phyloP scores from a whole-genome alignment of 1,284 basidiomycete species.

The Ceratobasidium sp. region DNA sequence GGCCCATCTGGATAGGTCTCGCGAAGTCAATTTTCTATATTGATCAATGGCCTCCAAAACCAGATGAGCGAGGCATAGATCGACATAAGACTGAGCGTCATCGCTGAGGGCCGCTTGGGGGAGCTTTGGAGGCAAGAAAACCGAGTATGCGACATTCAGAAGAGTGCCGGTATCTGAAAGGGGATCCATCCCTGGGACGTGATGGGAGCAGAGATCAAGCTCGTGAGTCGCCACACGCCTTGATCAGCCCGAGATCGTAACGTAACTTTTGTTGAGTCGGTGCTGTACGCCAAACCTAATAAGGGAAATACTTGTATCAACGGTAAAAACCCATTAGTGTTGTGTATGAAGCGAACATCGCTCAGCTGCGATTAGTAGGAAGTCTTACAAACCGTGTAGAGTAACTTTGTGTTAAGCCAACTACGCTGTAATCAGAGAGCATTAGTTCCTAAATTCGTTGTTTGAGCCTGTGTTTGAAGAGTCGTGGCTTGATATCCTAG shows the following conservation, averaged over 20 bases:
- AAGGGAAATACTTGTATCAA: neutral
- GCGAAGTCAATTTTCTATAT: slow-evolving; percentile 8
- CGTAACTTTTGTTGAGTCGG: neutral
- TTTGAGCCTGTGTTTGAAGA: too few species aligned
- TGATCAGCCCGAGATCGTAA: neutral
- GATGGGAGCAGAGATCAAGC: neutral
- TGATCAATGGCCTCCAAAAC: neutral
- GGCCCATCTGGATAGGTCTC: neutral
- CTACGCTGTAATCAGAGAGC: too few species aligned
- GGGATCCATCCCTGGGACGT: neutral
- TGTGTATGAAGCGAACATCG: too few species aligned
- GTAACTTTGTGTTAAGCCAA: too few species aligned
- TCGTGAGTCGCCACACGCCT: neutral
- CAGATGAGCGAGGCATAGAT: neutral
- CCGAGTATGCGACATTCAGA: slow-evolving; percentile 57
- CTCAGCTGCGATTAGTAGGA: too few species aligned
- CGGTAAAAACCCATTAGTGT: neutral
- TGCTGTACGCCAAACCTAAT: neutral
- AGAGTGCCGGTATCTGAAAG: neutral
- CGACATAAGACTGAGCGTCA: neutral
- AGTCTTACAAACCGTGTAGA: too few species aligned
- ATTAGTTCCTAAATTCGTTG: too few species aligned
- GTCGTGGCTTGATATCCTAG: too few species aligned
- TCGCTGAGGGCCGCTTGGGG: slow-evolving; percentile 56
- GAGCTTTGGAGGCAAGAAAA: slow-evolving; percentile 62